phyloP scores from a whole-genome alignment of 108 stramenopile species.

The Pseudonitzschia pungens region DNA sequence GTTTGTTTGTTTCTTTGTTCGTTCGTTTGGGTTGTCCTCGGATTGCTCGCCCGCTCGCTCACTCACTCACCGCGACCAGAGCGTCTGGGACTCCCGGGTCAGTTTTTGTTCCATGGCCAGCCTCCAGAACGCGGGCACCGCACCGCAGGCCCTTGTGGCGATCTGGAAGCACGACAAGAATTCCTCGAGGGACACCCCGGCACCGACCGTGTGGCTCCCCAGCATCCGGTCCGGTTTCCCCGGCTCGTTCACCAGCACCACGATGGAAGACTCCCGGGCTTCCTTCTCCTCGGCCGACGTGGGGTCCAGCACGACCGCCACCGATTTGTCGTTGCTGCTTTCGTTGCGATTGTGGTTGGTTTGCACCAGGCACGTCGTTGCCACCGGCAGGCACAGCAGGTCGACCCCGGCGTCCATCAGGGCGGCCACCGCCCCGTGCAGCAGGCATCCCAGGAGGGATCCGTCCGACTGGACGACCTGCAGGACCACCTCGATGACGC shows the following conservation, averaged over 20 bases:
- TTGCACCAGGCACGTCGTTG: slow-evolving; percentile 62
- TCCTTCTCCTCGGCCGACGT: slow-evolving; percentile 40
- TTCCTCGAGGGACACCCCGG: slow-evolving; percentile 26
- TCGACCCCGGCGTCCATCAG: slow-evolving; percentile 86
- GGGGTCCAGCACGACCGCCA: slow-evolving; percentile 42
- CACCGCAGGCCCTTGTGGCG: slow-evolving; percentile 52
- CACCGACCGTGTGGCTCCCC: slow-evolving; percentile 40
- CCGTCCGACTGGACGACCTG: slow-evolving; percentile 80
- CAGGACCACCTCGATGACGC: slow-evolving; percentile 59
- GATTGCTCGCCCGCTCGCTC: no score
- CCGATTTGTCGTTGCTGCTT: not conserved
- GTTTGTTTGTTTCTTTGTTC: no score
- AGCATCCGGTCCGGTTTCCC: slow-evolving; percentile 27
- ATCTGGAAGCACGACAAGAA: slow-evolving; percentile 46
- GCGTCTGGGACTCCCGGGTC: slow-evolving; percentile 56
- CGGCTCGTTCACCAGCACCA: slow-evolving; percentile 46
- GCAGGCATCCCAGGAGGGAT: slow-evolving; percentile 51
- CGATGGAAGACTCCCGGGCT: slow-evolving; percentile 33
- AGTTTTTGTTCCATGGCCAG: slow-evolving; percentile 77
- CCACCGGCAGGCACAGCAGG: slow-evolving; percentile 75
- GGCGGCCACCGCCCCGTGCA: slow-evolving; percentile 81
- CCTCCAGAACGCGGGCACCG: slow-evolving; percentile 79
- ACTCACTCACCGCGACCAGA: slow-evolving; percentile 37
- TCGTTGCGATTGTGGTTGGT: not conserved
- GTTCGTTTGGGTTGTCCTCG: no score